Evolutionary conservation across 148 eudicot genomes (phyloP).

Genomic region (Rhododendron henanense): DNA sequence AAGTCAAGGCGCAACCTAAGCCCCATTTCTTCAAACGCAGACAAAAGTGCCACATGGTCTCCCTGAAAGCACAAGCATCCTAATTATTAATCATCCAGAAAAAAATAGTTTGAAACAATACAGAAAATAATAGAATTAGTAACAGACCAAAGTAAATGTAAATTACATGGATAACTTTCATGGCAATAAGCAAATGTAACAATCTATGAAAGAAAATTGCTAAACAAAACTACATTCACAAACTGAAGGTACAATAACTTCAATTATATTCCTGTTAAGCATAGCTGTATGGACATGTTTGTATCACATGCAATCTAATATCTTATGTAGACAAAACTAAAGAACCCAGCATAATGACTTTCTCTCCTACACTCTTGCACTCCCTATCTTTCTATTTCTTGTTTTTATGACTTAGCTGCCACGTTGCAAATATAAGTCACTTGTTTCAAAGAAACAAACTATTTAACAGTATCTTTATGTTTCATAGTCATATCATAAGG

Average conservation of each 20-base stretch:
- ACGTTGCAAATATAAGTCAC: not conserved
- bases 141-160: not conserved
- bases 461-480: not conserved
- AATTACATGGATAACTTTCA: not conserved
- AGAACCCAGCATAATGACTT: not conserved
- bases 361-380: not conserved
- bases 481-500: not conserved
- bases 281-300: not conserved
- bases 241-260: not conserved
- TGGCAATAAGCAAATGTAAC: not conserved
- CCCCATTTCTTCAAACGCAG: slow-evolving; percentile 97
- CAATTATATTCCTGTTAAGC: not conserved
- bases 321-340: not conserved
- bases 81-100: not conserved
- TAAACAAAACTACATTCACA: not conserved
- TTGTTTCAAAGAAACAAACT: not conserved
- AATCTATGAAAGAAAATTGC: not conserved
- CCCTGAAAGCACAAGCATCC: slow-evolving; percentile 53
- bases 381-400: not conserved
- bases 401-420: not conserved
- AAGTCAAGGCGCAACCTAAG: slow-evolving; percentile 86
- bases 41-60: slow-evolving; percentile 94
- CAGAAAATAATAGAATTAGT: not conserved
- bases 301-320: not conserved
- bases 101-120: not conserved